phyloP scores from a whole-genome alignment of 345 rosid species.

The Gossypium stocksii region DNA sequence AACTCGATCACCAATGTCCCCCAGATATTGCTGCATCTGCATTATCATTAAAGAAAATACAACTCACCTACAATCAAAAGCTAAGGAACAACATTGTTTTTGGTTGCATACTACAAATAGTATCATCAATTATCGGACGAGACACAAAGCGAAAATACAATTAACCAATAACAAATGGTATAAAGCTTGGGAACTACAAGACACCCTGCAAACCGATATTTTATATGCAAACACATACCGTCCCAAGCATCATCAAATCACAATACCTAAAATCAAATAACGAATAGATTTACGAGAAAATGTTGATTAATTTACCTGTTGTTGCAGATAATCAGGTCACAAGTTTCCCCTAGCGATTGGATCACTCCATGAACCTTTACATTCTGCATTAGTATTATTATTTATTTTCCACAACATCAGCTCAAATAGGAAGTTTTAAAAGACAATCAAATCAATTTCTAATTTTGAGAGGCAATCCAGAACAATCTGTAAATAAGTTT shows the following conservation, averaged over 20 bases:
- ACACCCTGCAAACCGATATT: neutral
- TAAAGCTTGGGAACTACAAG: neutral
- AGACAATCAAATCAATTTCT: neutral
- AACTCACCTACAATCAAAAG: neutral
- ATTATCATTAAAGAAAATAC: neutral
- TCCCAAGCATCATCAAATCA: neutral
- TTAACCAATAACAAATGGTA: constrained; percentile 4
- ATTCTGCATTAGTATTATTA: constrained; percentile 31
- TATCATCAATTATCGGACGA: neutral
- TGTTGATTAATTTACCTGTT: constrained; percentile 33
- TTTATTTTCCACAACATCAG: neutral
- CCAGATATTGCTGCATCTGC: constrained; percentile 43
- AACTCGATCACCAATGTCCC: constrained; percentile 79
- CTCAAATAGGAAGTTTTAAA: neutral
- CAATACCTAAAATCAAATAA: neutral
- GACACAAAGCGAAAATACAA: neutral
- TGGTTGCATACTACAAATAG: neutral
- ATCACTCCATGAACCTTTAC: constrained; percentile 52
- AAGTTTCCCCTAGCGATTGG: constrained; percentile 47
- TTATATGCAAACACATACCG: neutral
- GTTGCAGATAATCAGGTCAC: constrained; percentile 58
- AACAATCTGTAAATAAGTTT: neutral
- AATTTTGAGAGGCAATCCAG: neutral
- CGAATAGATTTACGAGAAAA: neutral
- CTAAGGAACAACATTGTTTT: constrained; percentile 3